Evolutionary conservation across 2,329 filamentous ascomycete genomes (phyloP).

Genomic region (Pseudogymnoascus sp.): DNA sequence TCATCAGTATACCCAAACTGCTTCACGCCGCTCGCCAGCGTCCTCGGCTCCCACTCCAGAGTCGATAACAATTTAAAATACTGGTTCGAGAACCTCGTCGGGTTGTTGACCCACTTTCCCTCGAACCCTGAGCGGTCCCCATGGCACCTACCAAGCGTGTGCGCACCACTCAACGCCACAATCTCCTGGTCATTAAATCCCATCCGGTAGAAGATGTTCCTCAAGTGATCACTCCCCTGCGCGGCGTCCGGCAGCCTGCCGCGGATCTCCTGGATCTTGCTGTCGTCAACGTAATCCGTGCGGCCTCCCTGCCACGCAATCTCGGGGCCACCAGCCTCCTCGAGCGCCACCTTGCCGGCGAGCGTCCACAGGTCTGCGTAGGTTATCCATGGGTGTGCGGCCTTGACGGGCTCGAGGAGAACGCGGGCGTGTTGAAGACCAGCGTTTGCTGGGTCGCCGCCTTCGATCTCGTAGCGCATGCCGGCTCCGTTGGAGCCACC

Average conservation of each 20-base stretch:
- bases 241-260: slow-evolving; percentile 48
- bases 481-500: slow-evolving; percentile 57
- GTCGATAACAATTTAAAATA: slow-evolving; percentile 46
- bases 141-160: slow-evolving; percentile 48
- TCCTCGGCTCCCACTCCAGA: slow-evolving; percentile 46
- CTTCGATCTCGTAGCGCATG: slow-evolving; percentile 57
- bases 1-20: slow-evolving; percentile 54
- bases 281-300: slow-evolving; percentile 54
- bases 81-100: slow-evolving; percentile 49
- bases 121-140: slow-evolving; percentile 47
- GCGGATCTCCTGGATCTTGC: slow-evolving; percentile 40
- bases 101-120: slow-evolving; percentile 50
- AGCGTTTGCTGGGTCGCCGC: slow-evolving; percentile 55
- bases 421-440: slow-evolving; percentile 54
- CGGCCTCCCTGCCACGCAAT: slow-evolving; percentile 49
- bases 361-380: slow-evolving; percentile 59
- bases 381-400: slow-evolving; percentile 51
- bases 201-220: slow-evolving; percentile 50
- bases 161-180: slow-evolving; percentile 46
- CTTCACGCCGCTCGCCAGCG: slow-evolving; percentile 40
- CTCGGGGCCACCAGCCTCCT: slow-evolving; percentile 50
- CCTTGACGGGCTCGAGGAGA: slow-evolving; percentile 55
- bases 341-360: slow-evolving; percentile 48
- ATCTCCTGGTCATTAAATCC: slow-evolving; percentile 53
- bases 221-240: slow-evolving; percentile 45